Evolutionary conservation across 2,329 filamentous ascomycete genomes (phyloP), one percentile per base, ranked within the genome.

Genomic region (Myriosclerotinia duriaeana): DNA sequence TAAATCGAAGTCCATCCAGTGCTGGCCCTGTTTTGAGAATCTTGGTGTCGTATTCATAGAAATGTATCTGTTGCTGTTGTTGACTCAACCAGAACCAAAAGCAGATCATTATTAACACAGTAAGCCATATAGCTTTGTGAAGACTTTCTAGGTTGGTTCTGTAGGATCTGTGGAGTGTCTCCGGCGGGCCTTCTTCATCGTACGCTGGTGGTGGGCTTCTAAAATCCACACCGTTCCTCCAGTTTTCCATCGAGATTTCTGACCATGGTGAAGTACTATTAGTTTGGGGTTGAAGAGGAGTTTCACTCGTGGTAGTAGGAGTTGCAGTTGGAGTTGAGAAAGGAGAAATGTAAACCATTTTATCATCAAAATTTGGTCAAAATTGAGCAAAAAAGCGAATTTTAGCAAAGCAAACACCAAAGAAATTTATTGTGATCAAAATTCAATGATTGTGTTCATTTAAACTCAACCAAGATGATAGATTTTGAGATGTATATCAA

Each of bases 61-160:
- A 60, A 38, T 40, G 48, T 17, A 66, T 38, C 12, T 17, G 40
- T 15, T 65, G 42, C 55, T n/a, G 46, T 46, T 60, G 26, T 30
- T 64, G 46, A 34, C 53, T 55, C n/a, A 68, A 60, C 52, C 26
- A 65, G 48, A 53, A 68, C 64, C 66, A 70, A 34, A 64, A 44
- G 71, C 70, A 55, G 74, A 75, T 69, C 11, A 76, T 73, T 59
- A 75, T 71, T 30, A 71, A 69, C 50, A 79, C 71, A 9, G 72
- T 75, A 30, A 64, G 22, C 36, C 54, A 60, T 22, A 52, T 59
- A 20, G 64, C 54, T 42, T 53, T 65, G 64, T 60, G 30, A 2
- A 65, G 54, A 17, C 17, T 53, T 22, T 65, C 44, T 36, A 60
- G 5, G 22, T 36, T 60, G 12, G 44, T 30, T 60, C 44, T 60